Evolutionary conservation across 495 filamentous ascomycete genomes (phyloP).

Genomic region (Daldinia grandis): DNA sequence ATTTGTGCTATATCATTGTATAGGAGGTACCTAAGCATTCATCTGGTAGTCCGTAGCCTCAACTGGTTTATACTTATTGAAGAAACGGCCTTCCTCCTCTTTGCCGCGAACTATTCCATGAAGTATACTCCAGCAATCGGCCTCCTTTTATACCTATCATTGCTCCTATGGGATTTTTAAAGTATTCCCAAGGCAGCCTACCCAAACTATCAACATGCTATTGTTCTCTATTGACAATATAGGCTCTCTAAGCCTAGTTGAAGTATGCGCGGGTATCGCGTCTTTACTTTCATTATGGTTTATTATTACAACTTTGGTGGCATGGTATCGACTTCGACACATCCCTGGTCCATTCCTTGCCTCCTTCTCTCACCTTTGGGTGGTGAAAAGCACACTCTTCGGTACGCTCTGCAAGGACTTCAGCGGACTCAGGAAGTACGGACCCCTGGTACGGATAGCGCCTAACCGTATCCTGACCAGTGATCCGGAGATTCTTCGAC

Average conservation of each 20-base stretch:
- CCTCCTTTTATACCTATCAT: background rate
- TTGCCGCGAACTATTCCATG: background rate
- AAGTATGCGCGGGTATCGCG: background rate
- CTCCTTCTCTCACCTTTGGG: background rate
- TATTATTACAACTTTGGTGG: background rate
- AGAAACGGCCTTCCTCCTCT: too few species aligned
- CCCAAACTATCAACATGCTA: background rate
- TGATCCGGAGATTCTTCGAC: background rate
- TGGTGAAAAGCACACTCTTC: background rate
- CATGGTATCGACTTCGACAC: conserved; percentile 1
- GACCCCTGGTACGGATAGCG: background rate
- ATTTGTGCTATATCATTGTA: too few species aligned
- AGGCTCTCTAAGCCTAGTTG: background rate
- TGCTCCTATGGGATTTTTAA: background rate
- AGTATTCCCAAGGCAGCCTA: background rate
- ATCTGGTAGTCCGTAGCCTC: too few species aligned
- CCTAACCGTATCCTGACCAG: background rate
- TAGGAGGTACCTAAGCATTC: too few species aligned
- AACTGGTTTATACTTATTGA: too few species aligned
- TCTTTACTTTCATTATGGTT: background rate
- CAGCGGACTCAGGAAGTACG: background rate
- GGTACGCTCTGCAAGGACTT: background rate
- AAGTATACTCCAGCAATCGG: background rate
- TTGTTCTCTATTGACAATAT: background rate
- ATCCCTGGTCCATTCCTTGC: background rate